Evolutionary conservation across 805 yeast species (phyloP), one percentile per base, ranked within the genome.

Genomic region (Saccharomyces mikatae): DNA sequence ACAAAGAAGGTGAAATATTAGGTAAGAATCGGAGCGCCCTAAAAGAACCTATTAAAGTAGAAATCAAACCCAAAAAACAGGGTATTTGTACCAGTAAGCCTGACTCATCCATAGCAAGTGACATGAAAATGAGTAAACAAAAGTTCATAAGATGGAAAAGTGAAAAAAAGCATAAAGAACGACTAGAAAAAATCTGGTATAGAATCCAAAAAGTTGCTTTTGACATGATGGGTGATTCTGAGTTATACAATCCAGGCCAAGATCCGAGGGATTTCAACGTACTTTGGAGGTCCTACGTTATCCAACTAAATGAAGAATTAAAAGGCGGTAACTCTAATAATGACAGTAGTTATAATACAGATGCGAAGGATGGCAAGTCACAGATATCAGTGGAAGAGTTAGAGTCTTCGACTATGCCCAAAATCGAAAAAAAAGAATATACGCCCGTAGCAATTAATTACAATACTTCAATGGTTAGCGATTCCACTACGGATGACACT

Each of bases 1-100:
- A 74, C 61, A 73, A 70, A 52, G 62, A 74, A 2, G 85, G 84
- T 21, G 71, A 74, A 27, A 60, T 74, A 0, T 64, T 80, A 17
- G 84, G 85, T 31, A 41, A 21, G 13, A 14, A 29, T 27, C 17
- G 5, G 30, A 36, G 32, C 17, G 44, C 44, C 24, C 24, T 36
- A 9, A 36, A 36, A 36, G 44, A 36, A 8, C 41, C 48, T 49
- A 24, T 50, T 47, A n/a, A 26, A 24, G 30, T 49, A 46, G 13
- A 29, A 46, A 29, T 30, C 9, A 29, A 17, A 10, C 4, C 36
- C 29, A 50, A 32, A 26, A 24, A 10, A 10, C 31, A 50, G 44
- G 49, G 36, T 22, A 49, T 32, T 11, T 28, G 29, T 21, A 10
- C 41, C 4, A 17, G 22, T 3, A 17, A n/a, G 24, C 27, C 54